phyloP scores from a whole-genome alignment of 2,329 filamentous ascomycete genomes.

The Dactylella cylindrospora region DNA sequence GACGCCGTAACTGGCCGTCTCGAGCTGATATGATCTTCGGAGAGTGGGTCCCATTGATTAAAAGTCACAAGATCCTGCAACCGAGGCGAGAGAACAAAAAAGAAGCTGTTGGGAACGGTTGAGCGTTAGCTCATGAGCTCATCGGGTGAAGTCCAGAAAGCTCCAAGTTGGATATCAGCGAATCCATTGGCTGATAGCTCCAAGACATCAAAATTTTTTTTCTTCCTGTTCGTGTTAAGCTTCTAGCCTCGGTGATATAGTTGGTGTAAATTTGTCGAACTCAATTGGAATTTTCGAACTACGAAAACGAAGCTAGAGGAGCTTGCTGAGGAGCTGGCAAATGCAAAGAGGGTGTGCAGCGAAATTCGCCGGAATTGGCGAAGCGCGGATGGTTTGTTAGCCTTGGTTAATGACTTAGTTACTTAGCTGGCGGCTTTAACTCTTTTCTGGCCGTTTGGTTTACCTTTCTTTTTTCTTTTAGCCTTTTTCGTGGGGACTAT shows the following conservation, averaged over 20 bases:
- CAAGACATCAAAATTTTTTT: conserved; percentile 30
- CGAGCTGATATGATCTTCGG: conserved; percentile 18
- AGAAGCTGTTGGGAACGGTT: conserved; percentile 1
- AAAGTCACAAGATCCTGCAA: conserved; percentile 34
- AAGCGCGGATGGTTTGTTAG: conserved; percentile 29
- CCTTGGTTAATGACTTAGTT: too few relatives aligned
- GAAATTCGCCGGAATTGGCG: conserved; percentile 42
- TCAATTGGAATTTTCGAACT: conserved; percentile 7
- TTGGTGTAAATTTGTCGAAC: conserved; percentile 22
- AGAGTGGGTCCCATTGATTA: conserved; percentile 15
- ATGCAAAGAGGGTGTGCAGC: conserved; percentile 29
- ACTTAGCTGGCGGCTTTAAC: too few relatives aligned
- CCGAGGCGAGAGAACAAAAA: conserved; percentile 2
- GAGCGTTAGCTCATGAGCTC: conserved; percentile 29
- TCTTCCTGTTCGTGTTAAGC: too few relatives aligned
- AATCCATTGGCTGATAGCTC: conserved; percentile 20
- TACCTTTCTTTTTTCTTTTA: too few relatives aligned
- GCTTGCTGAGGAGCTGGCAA: conserved; percentile 17
- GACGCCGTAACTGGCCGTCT: background rate
- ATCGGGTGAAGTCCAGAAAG: conserved; percentile 7
- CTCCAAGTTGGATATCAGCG: conserved; percentile 8
- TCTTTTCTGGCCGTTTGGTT: too few relatives aligned
- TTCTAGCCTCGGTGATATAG: conserved; percentile 40
- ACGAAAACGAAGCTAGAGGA: conserved; percentile 42
- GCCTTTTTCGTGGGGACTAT: too few relatives aligned